Evolutionary conservation across 2,329 filamentous ascomycete species (phyloP).

Genomic region (Karstenula rhodostoma): DNA sequence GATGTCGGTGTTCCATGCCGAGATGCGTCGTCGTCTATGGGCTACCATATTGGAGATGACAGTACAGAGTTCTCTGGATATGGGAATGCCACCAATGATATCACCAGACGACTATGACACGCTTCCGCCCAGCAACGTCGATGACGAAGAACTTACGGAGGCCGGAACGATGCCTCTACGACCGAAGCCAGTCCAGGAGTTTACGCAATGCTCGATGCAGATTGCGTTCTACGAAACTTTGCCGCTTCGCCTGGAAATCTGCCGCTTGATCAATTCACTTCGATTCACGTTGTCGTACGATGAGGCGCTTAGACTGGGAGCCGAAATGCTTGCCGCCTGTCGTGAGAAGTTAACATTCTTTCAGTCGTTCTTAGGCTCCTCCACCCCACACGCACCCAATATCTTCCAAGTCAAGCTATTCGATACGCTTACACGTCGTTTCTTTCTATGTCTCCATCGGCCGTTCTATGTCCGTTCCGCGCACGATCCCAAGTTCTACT

Average conservation of each 20-base stretch:
- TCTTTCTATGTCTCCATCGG: slow-evolving; percentile 63
- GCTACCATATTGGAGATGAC: slow-evolving; percentile 46
- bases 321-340: slow-evolving; percentile 35
- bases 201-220: slow-evolving; percentile 49
- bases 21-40: slow-evolving; percentile 49
- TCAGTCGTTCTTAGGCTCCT: slow-evolving; percentile 22
- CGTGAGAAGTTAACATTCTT: slow-evolving; percentile 27
- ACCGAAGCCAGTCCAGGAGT: slow-evolving; percentile 30
- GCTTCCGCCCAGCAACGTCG: slow-evolving; percentile 48
- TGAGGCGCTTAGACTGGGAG: slow-evolving; percentile 36
- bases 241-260: slow-evolving; percentile 47
- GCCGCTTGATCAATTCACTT: slow-evolving; percentile 43
- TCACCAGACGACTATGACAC: slow-evolving; percentile 50
- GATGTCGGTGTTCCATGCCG: slow-evolving; percentile 45
- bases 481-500: slow-evolving; percentile 58
- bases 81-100: slow-evolving; percentile 49
- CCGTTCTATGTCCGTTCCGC: slow-evolving; percentile 56
- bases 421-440: slow-evolving; percentile 62
- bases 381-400: background rate
- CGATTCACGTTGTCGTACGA: slow-evolving; percentile 40
- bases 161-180: slow-evolving; percentile 31
- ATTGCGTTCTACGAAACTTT: slow-evolving; percentile 47
- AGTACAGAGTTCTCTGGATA: slow-evolving; percentile 48
- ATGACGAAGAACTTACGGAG: slow-evolving; percentile 50
- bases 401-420: slow-evolving; percentile 60